phyloP scores from a whole-genome alignment of 495 filamentous ascomycete genomes.

The Saxophila tyrrhenica region DNA sequence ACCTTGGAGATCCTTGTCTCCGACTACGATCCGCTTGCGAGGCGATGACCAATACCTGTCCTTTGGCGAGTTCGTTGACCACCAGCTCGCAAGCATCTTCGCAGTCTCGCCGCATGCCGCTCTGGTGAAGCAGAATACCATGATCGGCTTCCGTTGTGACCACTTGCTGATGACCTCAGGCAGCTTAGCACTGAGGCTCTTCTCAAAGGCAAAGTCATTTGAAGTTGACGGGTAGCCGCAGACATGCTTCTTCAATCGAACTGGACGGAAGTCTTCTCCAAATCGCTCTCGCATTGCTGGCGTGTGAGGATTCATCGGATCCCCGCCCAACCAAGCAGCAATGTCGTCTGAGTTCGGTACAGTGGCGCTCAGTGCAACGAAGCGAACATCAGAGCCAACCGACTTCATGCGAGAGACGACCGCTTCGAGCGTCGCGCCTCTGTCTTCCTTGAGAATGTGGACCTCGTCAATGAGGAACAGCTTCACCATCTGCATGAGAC shows the following conservation, averaged over 20 bases:
- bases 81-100: constrained; percentile 56
- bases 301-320: constrained; percentile 51
- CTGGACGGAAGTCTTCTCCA: constrained; percentile 82
- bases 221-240: constrained; percentile 55
- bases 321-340: constrained; percentile 79
- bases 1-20: constrained; percentile 53
- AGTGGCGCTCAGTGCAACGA: constrained; percentile 86
- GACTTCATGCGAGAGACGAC: constrained; percentile 96
- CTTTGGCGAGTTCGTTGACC: constrained; percentile 42
- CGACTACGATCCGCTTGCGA: constrained; percentile 41
- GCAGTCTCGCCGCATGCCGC: constrained; percentile 70
- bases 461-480: constrained; percentile 95
- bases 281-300: constrained; percentile 71
- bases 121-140: constrained; percentile 85
- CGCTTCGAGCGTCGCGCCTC: constrained; percentile 88
- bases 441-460: constrained; percentile 80
- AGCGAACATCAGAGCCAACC: constrained; percentile 73
- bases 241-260: constrained; percentile 76
- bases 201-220: constrained; percentile 88
- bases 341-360: constrained; percentile 89
- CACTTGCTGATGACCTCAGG: constrained; percentile 64
- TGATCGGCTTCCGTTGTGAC: constrained; percentile 70
- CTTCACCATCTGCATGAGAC: constrained; percentile 72
- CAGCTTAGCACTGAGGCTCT: constrained; percentile 62
- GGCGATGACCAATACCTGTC: constrained; percentile 62